Percentiles rank a stretch among this genome's conserved stretches.
Conservation (phyloP, 2,329 filamentous ascomycete genomes). For the Coleophoma cylindrospora region DNA sequence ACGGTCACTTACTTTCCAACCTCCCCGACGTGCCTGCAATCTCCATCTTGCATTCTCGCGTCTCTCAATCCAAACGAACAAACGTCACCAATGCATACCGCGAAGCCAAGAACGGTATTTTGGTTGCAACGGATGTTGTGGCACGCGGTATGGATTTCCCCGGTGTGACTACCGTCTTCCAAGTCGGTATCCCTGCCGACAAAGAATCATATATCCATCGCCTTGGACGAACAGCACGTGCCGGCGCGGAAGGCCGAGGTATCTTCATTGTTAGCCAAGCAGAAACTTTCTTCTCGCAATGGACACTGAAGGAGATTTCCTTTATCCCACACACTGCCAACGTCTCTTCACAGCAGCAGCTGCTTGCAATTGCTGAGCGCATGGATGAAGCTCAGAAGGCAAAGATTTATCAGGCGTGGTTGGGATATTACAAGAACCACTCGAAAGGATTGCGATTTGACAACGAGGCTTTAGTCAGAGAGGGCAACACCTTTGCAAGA, state of each 20-base stretch:
- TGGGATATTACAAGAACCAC: conserved; percentile 48
- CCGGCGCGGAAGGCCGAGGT: conserved; percentile 67
- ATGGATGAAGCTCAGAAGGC: conserved; percentile 40
- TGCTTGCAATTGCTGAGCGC: conserved; percentile 32
- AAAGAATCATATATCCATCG: conserved; percentile 74
- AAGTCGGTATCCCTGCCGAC: conserved; percentile 59
- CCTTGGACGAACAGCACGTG: conserved; percentile 71
- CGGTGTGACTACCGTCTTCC: conserved; percentile 73
- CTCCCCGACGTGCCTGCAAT: conserved; percentile 23
- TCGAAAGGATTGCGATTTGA: conserved; percentile 35
- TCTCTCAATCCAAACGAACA: conserved; percentile 67
- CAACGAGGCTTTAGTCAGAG: conserved; percentile 34
- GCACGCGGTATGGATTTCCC: conserved; percentile 83
- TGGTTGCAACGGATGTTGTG: conserved; percentile 76
- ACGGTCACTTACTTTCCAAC: conserved; percentile 46
- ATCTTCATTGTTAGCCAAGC: conserved; percentile 58
- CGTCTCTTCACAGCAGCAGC: conserved; percentile 34
- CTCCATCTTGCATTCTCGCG: conserved; percentile 66
- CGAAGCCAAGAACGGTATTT: conserved; percentile 51
- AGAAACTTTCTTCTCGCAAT: conserved; percentile 48
- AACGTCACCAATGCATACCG: conserved; percentile 69
- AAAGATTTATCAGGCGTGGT: conserved; percentile 51
- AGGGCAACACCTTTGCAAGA: conserved; percentile 45
- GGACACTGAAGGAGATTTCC: conserved; percentile 46
- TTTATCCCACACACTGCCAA: conserved; percentile 43